phyloP scores from a whole-genome alignment of 257 asterid species.

The Forsythia viridissima region DNA sequence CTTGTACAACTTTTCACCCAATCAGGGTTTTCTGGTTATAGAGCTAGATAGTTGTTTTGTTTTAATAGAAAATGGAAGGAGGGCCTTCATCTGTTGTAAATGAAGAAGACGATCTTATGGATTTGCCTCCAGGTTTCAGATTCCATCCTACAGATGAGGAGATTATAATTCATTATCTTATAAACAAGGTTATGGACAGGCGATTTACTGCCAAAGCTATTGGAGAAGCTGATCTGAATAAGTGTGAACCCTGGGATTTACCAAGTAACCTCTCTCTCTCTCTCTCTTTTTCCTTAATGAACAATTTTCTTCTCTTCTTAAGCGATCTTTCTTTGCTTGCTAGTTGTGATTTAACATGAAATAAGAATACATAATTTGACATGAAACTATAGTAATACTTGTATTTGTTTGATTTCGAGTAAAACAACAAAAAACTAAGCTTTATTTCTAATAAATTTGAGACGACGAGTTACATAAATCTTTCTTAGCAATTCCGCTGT shows the following conservation, averaged over 20 bases:
- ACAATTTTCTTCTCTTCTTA: background rate
- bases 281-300: background rate
- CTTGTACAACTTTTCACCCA: slow-evolving; percentile 15
- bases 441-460: no score
- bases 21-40: background rate
- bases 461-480: background rate
- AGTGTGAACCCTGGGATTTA: slow-evolving; percentile 93
- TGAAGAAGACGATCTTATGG: slow-evolving; percentile 28
- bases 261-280: slow-evolving; percentile 47
- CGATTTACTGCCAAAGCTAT: slow-evolving; percentile 59
- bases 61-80: slow-evolving; percentile 36
- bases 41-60: background rate
- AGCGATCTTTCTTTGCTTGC: background rate
- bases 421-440: no score
- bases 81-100: slow-evolving; percentile 26
- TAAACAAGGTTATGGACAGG: slow-evolving; percentile 52
- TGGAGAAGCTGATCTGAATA: slow-evolving; percentile 81
- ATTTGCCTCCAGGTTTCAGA: slow-evolving; percentile 79
- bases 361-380: background rate
- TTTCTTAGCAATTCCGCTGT: background rate
- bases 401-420: no score
- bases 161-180: slow-evolving; percentile 65
- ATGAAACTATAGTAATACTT: no score
- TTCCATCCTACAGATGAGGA: slow-evolving; percentile 91
- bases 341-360: background rate